These are phyloP conservation scores for Eucalyptus marginata DNA, from an alignment of 345 rosid species.

Conservation along the genomic window DNA sequence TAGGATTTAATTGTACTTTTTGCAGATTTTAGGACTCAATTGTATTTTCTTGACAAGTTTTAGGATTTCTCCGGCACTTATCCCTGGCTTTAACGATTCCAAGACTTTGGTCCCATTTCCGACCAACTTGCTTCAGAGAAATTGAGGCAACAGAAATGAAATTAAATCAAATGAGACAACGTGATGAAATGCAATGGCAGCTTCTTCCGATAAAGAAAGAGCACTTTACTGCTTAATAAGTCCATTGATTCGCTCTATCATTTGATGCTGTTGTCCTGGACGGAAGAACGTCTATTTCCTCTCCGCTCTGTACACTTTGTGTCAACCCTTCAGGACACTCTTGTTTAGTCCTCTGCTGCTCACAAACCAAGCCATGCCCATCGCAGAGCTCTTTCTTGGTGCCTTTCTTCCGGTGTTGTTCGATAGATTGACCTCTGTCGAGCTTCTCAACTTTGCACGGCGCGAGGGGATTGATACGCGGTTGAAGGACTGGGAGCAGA, in stretches of 20 bases:
- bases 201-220: not conserved
- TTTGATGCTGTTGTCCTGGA: not conserved
- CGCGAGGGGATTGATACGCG: not conserved
- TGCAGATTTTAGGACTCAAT: no score
- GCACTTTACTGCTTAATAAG: not conserved
- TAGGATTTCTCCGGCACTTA: no score
- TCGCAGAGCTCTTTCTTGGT: not conserved
- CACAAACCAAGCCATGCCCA: not conserved
- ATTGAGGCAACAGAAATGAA: not conserved
- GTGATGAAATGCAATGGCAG: not conserved
- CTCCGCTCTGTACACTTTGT: not conserved
- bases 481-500: no score
- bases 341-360: not conserved
- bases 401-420: no score
- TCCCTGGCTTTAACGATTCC: not conserved
- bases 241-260: not conserved
- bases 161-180: not conserved
- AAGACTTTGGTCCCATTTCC: not conserved
- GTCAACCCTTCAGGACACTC: fast-evolving
- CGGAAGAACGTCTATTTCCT: not conserved
- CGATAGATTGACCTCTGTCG: not conserved
- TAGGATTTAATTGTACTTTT: no score
- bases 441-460: not conserved
- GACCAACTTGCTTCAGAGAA: not conserved
- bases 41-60: no score